Evolutionary conservation across 192 early-diverging fungal species (phyloP).

Genomic region (Coemansia sp.): DNA sequence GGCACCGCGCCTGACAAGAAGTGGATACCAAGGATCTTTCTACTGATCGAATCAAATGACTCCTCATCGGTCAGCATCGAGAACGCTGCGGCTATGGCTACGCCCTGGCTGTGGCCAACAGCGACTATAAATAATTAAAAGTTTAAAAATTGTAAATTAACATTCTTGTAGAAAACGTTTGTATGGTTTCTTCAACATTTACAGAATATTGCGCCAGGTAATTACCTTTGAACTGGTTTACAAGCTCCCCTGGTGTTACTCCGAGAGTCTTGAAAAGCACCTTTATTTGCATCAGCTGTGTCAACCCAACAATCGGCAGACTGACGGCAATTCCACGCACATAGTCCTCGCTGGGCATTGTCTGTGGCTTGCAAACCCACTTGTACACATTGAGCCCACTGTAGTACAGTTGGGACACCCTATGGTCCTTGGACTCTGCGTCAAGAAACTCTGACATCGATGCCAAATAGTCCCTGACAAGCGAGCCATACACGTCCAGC

Average conservation of each 20-base stretch:
- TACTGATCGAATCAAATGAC: constrained; percentile 72
- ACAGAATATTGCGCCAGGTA: too few relatives aligned
- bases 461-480: constrained; percentile 69
- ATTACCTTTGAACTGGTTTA: constrained; percentile 32
- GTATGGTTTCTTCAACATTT: not conserved
- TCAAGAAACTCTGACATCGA: constrained; percentile 69
- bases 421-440: constrained; percentile 56
- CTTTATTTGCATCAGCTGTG: constrained; percentile 81
- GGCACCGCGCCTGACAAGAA: constrained; percentile 83
- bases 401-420: constrained; percentile 57
- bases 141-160: too few relatives aligned
- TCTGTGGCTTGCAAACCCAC: constrained; percentile 73
- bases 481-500: constrained; percentile 70
- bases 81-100: constrained; percentile 82
- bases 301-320: constrained; percentile 83
- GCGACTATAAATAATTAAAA: constrained; percentile 26
- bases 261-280: constrained; percentile 65
- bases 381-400: constrained; percentile 73
- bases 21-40: constrained; percentile 77
- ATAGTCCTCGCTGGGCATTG: constrained; percentile 69
- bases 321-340: constrained; percentile 70
- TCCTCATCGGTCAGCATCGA: constrained; percentile 74
- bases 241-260: constrained; percentile 54
- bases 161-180: not conserved
- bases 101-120: constrained; percentile 91